phyloP scores from a whole-genome alignment of 2,329 filamentous ascomycete species.

The Berkeleyomyces rouxiae region DNA sequence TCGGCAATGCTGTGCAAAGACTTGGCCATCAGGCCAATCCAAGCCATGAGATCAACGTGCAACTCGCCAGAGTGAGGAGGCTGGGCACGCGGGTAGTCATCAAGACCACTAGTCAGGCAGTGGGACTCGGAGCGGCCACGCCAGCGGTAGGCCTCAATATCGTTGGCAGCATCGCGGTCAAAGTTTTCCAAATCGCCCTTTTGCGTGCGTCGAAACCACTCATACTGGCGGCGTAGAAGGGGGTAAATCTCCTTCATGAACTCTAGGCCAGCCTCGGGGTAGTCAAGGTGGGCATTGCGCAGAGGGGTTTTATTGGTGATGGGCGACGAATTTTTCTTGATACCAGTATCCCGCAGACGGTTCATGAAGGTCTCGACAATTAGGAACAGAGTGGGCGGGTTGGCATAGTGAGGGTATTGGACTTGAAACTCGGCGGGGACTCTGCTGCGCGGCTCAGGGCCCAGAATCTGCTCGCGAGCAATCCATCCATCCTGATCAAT shows the following conservation, averaged over 20 bases:
- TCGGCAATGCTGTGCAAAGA: slow-evolving; percentile 67
- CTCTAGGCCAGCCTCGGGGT: slow-evolving; percentile 43
- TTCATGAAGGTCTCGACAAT: slow-evolving; percentile 72
- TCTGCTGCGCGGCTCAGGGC: slow-evolving; percentile 80
- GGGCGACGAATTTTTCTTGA: slow-evolving; percentile 7
- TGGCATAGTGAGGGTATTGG: slow-evolving; percentile 94
- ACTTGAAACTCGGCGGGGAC: slow-evolving; percentile 85
- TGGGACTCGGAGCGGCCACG: slow-evolving; percentile 74
- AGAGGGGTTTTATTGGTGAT: slow-evolving; percentile 11
- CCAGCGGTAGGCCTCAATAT: slow-evolving; percentile 91
- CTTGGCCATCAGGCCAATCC: slow-evolving; percentile 92
- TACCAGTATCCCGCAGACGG: slow-evolving; percentile 38
- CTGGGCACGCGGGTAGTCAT: slow-evolving; percentile 88
- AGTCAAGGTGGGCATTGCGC: slow-evolving; percentile 12
- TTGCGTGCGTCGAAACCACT: slow-evolving; percentile 92
- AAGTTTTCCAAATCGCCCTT: slow-evolving; percentile 79
- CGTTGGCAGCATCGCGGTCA: slow-evolving; percentile 73
- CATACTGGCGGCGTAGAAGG: slow-evolving; percentile 71
- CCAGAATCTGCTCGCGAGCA: slow-evolving; percentile 85
- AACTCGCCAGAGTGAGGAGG: slow-evolving; percentile 92
- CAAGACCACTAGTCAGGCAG: slow-evolving; percentile 80
- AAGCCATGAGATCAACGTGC: slow-evolving; percentile 84
- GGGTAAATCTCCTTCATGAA: slow-evolving; percentile 71
- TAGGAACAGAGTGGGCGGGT: slow-evolving; percentile 87
- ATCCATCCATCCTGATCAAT: slow-evolving; percentile 99